These are phyloP conservation scores for Ustilago lituana DNA, from an alignment of 1,284 basidiomycete species.

Conservation along the genomic window DNA sequence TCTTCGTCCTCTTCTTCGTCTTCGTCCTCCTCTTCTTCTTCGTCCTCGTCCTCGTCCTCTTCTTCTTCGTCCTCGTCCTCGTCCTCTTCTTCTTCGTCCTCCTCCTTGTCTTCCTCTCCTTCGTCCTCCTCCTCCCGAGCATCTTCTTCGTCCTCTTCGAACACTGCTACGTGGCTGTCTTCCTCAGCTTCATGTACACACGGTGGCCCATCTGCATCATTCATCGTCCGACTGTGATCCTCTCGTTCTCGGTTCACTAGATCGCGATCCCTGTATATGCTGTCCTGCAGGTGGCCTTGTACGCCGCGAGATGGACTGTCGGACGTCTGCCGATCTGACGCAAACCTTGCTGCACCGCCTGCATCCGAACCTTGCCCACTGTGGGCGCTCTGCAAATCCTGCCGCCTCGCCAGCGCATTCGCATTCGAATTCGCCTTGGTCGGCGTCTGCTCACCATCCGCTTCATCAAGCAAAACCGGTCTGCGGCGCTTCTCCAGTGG, in stretches of 20 bases:
- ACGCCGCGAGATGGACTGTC: too few species aligned
- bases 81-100: constrained; percentile 14
- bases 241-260: too few species aligned
- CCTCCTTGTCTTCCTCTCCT: constrained; percentile 20
- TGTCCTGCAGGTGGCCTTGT: not conserved
- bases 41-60: constrained; percentile 41
- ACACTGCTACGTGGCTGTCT: not conserved
- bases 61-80: constrained; percentile 35
- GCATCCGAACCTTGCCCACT: too few species aligned
- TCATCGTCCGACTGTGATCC: not conserved
- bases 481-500: constrained; percentile 27
- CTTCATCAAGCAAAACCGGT: constrained; percentile 13
- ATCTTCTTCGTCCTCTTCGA: not conserved
- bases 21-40: constrained; percentile 73
- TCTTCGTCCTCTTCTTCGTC: constrained; percentile 90
- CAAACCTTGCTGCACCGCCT: not conserved
- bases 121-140: constrained; percentile 9
- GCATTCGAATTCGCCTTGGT: constrained; percentile 33
- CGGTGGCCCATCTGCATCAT: not conserved
- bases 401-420: constrained; percentile 5
- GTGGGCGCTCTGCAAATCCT: not conserved
- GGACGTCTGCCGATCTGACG: too few species aligned
- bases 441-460: constrained; percentile 41
- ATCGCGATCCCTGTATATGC: too few species aligned
- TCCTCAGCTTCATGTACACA: not conserved